A percentile compares a stretch with the other conserved stretches of the same genome.
These are phyloP conservation scores for Colletotrichum eremochloae DNA, from an alignment of 2,329 filamentous ascomycete genomes.

Conservation along the genomic window DNA sequence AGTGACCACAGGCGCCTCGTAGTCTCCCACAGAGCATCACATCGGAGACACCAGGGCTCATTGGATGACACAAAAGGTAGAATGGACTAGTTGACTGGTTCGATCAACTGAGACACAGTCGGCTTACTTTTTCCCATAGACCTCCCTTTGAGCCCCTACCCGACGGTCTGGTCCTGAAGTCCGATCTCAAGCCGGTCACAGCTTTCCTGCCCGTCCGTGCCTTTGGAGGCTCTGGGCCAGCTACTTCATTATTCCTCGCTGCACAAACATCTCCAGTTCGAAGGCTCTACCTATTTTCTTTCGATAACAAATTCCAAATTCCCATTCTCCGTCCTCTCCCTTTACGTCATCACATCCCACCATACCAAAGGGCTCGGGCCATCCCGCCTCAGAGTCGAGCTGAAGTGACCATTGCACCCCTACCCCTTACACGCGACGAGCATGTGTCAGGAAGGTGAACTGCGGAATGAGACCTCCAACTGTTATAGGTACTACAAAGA, in stretches of 20 bases:
- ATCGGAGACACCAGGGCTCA: constrained; percentile 5
- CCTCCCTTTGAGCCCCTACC: constrained; percentile 17
- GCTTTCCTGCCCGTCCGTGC: neutral
- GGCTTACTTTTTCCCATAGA: constrained; percentile 5
- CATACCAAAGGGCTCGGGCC: neutral
- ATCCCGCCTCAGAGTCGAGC: neutral
- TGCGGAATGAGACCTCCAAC: neutral
- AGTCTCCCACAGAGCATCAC: neutral
- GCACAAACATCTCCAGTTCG: constrained; percentile 11
- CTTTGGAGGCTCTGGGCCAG: neutral
- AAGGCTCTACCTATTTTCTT: constrained; percentile 8
- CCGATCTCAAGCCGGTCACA: neutral
- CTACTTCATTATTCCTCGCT: neutral
- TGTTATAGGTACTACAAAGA: neutral
- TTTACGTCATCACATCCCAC: constrained; percentile 6
- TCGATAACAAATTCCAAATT: constrained; percentile 29
- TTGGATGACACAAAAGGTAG: constrained; percentile 11
- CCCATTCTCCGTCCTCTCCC: neutral
- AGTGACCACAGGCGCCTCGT: no score
- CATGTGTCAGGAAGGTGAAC: neutral
- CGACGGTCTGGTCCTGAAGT: constrained; percentile 9
- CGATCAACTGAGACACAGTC: constrained; percentile 33
- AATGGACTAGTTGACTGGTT: constrained; percentile 18
- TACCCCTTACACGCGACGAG: constrained; percentile 4
- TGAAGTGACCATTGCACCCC: neutral